Evolutionary conservation across 768 basidiomycete genomes (phyloP), one percentile per base, ranked within the genome.

Genomic region (Daedalea quercina): DNA sequence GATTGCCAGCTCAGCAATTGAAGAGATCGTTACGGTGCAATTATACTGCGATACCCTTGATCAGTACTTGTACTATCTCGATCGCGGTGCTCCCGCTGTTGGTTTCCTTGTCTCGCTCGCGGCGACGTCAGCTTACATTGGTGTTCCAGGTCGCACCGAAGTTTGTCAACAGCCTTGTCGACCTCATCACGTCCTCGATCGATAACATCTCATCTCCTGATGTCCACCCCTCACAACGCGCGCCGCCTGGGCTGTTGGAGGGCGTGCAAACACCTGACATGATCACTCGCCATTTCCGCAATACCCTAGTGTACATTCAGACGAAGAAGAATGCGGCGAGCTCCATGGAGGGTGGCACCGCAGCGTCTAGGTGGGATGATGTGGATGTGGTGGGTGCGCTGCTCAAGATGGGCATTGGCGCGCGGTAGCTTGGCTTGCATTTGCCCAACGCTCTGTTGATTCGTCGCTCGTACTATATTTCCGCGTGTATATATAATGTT

Each of bases 31-130:
- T 35, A 97, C 91, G 2, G 87, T 97, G 2, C 95, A 97, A 65
- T 76, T 98, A 8, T 98, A 97, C 66, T 92, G 91, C 58, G 93
- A 97, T 67, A 92, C 95, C 12, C 81, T 99, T 28, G 95, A 99
- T 66, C 89, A 87, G 63, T 98, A 98, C 67, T 72, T 97, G 37
- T 97, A 93, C 68, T 98, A 96, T 70, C 86, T 97, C 50, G 95
- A 99, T 62, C 90, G 85, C 44, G 89, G 87, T 44, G 91, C 94
- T 23, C 83, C 92, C 51, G 92, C 91, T 19, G 95, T 97, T 64
- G 66, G 89, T 47, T 7, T 24, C 28, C 11, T 28, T 9, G 19
- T 49, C 44, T 13, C 31, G 4, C 8, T 17, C 34, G 12, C 9
- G 20, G 15, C 17, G 9, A 3, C 12, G 3, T n/a, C 11, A 3